Base-by-base conservation (phyloP, 306 rosid species). In the Casuarina glauca region DNA sequence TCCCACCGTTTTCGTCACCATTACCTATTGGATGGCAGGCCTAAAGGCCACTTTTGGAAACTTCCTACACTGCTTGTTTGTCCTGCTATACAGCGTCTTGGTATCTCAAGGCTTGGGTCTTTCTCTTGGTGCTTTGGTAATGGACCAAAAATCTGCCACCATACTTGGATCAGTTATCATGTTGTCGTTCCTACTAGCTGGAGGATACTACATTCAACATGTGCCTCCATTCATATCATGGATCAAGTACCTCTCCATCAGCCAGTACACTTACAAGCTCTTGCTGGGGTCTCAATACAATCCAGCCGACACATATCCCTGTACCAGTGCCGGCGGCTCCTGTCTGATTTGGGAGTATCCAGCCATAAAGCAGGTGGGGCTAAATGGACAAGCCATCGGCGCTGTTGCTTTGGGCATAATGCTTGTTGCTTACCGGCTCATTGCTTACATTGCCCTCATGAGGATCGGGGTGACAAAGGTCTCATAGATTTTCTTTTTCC, bases 61-160 rank as follows among this genome's bases (percentile, higher is more conserved):
- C 79, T 90, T 89, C 72, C 38, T 89, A 0, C 68, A 3, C 76
- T 79, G 91, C 41, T 64, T 89, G 36, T 52, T 76, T 1, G 44
- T 11, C 64, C 89, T 83, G 60, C 74, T 93, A 6, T 80, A 83
- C 39, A 72, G 76, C 44, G 94, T 93, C 8, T 6, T 93, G 1
- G 96, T 90, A 0, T 11, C 96, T 6, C 94, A 86, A 82, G 97
- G 96, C 13, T 58, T 90, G 5, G 96, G 94, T 5, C 88, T 93
- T 10, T 93, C 96, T 3, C 62, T 93, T 6, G 97, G 97, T 2
- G 96, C 96, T 1, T 2, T 79, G 3, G 80, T 93, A 0, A 84
- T 93, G 88, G 89, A 89, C 54, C 88, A 72, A 52, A 81, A 80
- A 76, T 44, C 89, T 2, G 94, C 93, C 32, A 78, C 93, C 2